A percentile compares a stretch with the other conserved stretches of the same genome.
Evolutionary conservation across 129 eudicot genomes (phyloP).

Genomic region (Apium graveolens): DNA sequence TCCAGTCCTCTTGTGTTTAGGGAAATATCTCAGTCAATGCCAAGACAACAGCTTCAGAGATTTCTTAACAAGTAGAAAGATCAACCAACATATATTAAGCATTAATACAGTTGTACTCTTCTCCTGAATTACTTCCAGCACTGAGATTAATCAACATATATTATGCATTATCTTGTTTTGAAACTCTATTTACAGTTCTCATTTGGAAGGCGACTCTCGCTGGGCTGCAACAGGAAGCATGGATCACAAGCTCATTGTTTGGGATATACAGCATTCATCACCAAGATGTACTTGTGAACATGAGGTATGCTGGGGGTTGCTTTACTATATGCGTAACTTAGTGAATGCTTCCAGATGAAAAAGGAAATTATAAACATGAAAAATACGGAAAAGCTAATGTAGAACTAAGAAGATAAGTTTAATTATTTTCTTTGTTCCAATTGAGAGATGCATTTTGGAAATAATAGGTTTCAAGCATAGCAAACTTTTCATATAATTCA

Average conservation of each 20-base stretch:
- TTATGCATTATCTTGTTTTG: background rate
- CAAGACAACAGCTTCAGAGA: background rate
- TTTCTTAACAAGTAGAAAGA: background rate
- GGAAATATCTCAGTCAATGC: background rate
- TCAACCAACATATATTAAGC: background rate
- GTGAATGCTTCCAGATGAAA: background rate
- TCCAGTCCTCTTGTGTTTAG: background rate
- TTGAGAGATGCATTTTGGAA: background rate
- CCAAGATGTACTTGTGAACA: slow-evolving; percentile 83
- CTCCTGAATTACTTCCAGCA: background rate
- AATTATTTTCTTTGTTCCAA: background rate
- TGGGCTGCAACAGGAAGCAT: slow-evolving; percentile 95
- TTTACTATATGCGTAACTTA: background rate
- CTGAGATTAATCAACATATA: no score
- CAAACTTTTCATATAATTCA: background rate
- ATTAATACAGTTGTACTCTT: background rate
- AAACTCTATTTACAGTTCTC: background rate
- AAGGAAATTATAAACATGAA: background rate
- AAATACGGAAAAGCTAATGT: background rate
- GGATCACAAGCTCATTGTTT: slow-evolving; percentile 78
- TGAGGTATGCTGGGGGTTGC: slow-evolving; percentile 40
- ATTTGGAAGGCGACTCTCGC: slow-evolving; percentile 40
- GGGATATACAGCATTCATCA: slow-evolving; percentile 68
- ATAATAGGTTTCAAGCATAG: background rate
- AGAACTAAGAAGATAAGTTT: background rate